phyloP scores from a whole-genome alignment of 208 protist genomes.

The Trypanosoma conorhini region DNA sequence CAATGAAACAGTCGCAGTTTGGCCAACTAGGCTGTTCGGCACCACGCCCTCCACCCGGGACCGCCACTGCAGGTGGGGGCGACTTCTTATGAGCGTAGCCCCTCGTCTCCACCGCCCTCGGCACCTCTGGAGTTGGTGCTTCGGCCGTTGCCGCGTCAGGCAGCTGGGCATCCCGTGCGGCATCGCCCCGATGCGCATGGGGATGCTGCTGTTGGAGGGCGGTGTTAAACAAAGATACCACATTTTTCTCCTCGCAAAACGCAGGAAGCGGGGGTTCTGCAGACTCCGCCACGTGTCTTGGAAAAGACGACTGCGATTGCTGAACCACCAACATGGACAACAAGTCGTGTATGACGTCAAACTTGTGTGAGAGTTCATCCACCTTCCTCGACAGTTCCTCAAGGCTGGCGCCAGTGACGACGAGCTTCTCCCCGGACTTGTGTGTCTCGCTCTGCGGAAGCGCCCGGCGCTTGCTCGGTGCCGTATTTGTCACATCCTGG shows the following conservation, averaged over 20 bases:
- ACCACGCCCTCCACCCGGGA: background rate
- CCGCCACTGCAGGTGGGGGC: background rate
- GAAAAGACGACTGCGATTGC: background rate
- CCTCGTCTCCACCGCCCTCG: slow-evolving; percentile 4
- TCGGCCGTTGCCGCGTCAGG: background rate
- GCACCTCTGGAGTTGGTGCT: background rate
- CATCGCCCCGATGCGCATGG: background rate
- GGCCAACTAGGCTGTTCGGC: slow-evolving; percentile 14
- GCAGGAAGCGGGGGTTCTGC: background rate
- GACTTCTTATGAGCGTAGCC: background rate
- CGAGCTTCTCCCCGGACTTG: background rate
- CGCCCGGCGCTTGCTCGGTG: slow-evolving; percentile 15
- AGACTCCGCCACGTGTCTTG: background rate
- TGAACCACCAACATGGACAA: slow-evolving; percentile 5
- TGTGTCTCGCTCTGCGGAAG: background rate
- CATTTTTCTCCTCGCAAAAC: slow-evolving; percentile 1
- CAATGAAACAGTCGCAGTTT: slow-evolving; percentile 46
- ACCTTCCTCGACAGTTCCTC: slow-evolving; percentile 23
- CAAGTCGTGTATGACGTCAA: slow-evolving; percentile 27
- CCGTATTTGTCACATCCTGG: slow-evolving; percentile 25
- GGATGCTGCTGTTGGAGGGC: background rate
- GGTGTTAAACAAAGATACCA: slow-evolving; percentile 2
- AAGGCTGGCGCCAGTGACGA: background rate
- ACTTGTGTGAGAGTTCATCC: slow-evolving; percentile 17
- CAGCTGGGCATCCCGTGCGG: background rate